Percentiles rank a stretch among this genome's conserved stretches.
Evolutionary conservation across 1,139 yeast genomes (phyloP).

Genomic region (Keqinozyma sinolaborantium): DNA sequence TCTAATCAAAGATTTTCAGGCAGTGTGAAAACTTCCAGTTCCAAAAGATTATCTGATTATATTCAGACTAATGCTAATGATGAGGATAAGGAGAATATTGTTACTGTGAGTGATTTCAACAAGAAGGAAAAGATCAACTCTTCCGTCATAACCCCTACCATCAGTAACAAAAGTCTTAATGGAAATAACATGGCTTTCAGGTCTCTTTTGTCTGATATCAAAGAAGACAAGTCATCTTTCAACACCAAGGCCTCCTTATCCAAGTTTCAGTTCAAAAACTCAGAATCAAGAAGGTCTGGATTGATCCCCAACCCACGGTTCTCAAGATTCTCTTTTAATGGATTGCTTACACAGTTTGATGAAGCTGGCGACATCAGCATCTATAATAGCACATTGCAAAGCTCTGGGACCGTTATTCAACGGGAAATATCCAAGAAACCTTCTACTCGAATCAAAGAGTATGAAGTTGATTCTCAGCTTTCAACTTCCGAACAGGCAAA

Average conservation of each 20-base stretch:
- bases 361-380: slow-evolving; percentile 28
- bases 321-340: slow-evolving; percentile 43
- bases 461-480: background rate
- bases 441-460: slow-evolving; percentile 3
- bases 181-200: slow-evolving; percentile 14
- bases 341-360: slow-evolving; percentile 24
- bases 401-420: slow-evolving; percentile 31
- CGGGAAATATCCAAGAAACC: slow-evolving; percentile 8
- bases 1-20: slow-evolving; percentile 21
- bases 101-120: slow-evolving; percentile 7
- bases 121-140: slow-evolving; percentile 8
- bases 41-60: slow-evolving; percentile 38
- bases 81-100: slow-evolving; percentile 15
- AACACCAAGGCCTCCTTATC: background rate
- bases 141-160: background rate
- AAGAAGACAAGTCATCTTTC: slow-evolving; percentile 4
- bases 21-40: slow-evolving; percentile 42
- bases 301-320: slow-evolving; percentile 45
- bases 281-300: slow-evolving; percentile 6
- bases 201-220: slow-evolving; percentile 22
- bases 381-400: slow-evolving; percentile 18
- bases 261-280: background rate
- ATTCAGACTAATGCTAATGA: slow-evolving; percentile 10
- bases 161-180: slow-evolving; percentile 2
- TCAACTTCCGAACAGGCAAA: background rate